These are phyloP conservation scores for Tetracladium marchalianum DNA, from an alignment of 495 filamentous ascomycete genomes.

Conservation along the genomic window DNA sequence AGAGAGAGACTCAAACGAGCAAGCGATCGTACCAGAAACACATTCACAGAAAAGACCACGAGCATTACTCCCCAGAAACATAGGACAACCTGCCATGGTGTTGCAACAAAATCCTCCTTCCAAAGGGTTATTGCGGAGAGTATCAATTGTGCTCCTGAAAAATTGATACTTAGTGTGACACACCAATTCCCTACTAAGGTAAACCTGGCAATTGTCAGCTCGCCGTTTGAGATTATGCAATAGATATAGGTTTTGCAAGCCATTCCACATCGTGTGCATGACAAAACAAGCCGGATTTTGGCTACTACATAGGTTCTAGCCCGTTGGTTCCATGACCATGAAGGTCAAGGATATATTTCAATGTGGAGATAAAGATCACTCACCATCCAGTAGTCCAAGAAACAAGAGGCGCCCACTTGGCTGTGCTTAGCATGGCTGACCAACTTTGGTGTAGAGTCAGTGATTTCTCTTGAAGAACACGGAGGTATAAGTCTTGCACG, in stretches of 20 bases:
- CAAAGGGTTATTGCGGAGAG: conserved; percentile 51
- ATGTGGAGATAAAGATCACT: too few species aligned
- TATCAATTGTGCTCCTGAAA: conserved; percentile 48
- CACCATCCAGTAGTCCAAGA: conserved; percentile 36
- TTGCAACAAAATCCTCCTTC: conserved; percentile 51
- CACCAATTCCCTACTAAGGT: conserved; percentile 42
- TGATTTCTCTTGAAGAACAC: not conserved
- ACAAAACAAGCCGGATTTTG: too few species aligned
- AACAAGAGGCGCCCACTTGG: conserved; percentile 33
- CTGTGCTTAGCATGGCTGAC: conserved; percentile 37
- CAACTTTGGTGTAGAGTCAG: conserved; percentile 1
- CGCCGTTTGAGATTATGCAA: too few species aligned
- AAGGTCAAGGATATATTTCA: too few species aligned
- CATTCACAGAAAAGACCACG: conserved; percentile 46
- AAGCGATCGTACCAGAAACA: conserved; percentile 29
- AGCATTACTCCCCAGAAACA: conserved; percentile 56
- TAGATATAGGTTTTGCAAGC: too few species aligned
- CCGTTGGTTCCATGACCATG: too few species aligned
- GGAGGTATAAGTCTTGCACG: conserved; percentile 2
- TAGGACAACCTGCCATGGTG: conserved; percentile 51
- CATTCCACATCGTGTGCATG: too few species aligned
- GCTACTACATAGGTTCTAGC: too few species aligned
- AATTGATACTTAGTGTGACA: conserved; percentile 40
- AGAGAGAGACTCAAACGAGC: too few species aligned
- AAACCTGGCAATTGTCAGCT: conserved; percentile 14